Conservation (phyloP, 805 yeast genomes). For the Saccharomycopsis javanensis region DNA sequence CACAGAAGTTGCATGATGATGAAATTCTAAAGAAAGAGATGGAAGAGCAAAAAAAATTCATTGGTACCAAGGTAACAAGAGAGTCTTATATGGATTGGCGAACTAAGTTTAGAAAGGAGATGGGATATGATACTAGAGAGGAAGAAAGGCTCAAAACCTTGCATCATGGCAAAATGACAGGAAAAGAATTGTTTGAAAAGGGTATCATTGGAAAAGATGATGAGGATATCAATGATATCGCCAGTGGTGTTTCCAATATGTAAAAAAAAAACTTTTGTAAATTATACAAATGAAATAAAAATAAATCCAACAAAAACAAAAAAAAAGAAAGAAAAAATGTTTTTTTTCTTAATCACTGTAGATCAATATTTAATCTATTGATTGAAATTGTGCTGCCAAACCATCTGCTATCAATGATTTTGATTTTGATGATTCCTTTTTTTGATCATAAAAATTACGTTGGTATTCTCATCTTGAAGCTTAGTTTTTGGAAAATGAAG, state of each 20-base stretch:
- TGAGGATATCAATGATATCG: constrained; percentile 34
- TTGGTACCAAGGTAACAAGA: constrained; percentile 80
- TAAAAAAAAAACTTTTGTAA: too few species aligned
- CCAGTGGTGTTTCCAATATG: not conserved
- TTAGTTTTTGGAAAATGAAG: too few species aligned
- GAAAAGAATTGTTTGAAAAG: constrained; percentile 79
- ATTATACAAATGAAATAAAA: too few species aligned
- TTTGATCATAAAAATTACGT: too few species aligned
- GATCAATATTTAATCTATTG: too few species aligned
- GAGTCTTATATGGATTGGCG: constrained; percentile 76
- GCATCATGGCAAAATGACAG: constrained; percentile 73
- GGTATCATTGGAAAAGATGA: constrained; percentile 74
- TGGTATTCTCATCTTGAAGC: too few species aligned
- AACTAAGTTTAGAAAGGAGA: constrained; percentile 54
- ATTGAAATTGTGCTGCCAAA: too few species aligned
- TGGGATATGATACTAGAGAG: constrained; percentile 56
- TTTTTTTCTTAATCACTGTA: too few species aligned
- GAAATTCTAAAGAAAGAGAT: constrained; percentile 55
- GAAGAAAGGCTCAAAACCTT: constrained; percentile 41
- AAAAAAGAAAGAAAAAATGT: too few species aligned
- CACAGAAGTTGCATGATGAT: constrained; percentile 50
- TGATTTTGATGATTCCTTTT: too few species aligned
- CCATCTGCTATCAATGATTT: too few species aligned
- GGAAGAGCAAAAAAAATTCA: constrained; percentile 81
- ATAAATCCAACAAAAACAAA: too few species aligned